Base-by-base conservation (phyloP, 2,329 filamentous ascomycete genomes). In the Lachnellula suecica region DNA sequence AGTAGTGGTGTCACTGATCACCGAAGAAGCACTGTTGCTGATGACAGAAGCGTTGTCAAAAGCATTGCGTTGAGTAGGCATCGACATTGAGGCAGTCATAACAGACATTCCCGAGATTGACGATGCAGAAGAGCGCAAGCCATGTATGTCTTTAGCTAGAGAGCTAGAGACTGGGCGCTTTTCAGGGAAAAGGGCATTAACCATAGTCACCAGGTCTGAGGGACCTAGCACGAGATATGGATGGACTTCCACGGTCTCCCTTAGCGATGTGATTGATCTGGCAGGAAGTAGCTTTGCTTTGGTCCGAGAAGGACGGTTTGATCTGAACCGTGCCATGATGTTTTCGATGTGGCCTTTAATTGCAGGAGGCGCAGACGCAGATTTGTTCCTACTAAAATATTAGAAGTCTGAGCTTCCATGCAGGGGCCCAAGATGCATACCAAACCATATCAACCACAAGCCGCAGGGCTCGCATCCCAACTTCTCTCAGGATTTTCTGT, bases 161-260 rank as follows among this genome's bases (percentile, higher is more conserved):
- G 76, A 59, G 31, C 71, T 76, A 1, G 86, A 89, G 31, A 78
- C 76, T 2, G 87, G 84, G 37, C 86, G 77, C 49, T 80, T 79
- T 63, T 90, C 86, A 0, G 92, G 92, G 65, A 92, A 96, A 13
- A 97, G 79, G 10, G 88, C 87, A 68, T 94, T 90, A 57, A 95
- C 82, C 62, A 96, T 73, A 2, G 89, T 92, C 31, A 88, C 76
- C 59, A 96, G 74, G 68, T 97, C 92, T 37, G 88, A 81, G 31
- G 89, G 84, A 65, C 88, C 89, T 59, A 96, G 72, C 29, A 93
- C 87, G 63, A 95, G 75, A 65, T 91, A 94, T 27, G 86, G 88
- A 64, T 88, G 88, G 9, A 91, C 87, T 68, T 91, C 87, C 19
- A 80, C 81, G n/a, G 87, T 91, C 69, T 91, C 88, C 56, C 86